phyloP scores from a whole-genome alignment of 176 grass and related monocot genomes.

The Oropetium thomaeum region DNA sequence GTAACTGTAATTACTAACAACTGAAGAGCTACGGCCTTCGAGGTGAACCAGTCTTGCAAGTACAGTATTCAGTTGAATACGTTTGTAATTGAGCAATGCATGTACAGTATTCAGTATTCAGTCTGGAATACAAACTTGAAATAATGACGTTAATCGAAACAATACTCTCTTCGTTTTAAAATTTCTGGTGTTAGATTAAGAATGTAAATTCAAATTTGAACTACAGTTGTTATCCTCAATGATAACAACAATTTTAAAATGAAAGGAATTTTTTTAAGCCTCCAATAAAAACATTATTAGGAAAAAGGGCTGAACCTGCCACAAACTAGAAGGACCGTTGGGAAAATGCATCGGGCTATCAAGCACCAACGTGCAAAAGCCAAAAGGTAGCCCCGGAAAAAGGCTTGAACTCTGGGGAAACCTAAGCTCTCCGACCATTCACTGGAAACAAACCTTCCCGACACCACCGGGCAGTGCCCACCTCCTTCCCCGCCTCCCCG shows the following conservation, averaged over 20 bases:
- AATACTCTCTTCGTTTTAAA: too few species aligned
- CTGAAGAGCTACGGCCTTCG: background rate
- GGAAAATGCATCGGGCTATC: background rate
- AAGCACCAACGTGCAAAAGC: conserved; percentile 1
- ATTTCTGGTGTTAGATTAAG: too few species aligned
- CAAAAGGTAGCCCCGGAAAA: background rate
- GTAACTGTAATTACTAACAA: background rate
- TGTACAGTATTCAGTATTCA: too few species aligned
- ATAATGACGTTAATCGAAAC: too few species aligned
- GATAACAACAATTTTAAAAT: too few species aligned
- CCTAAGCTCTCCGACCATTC: background rate
- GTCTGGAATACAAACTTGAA: too few species aligned
- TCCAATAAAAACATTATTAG: too few species aligned
- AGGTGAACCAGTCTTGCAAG: background rate
- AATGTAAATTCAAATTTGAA: too few species aligned
- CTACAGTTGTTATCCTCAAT: too few species aligned
- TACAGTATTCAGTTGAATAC: background rate
- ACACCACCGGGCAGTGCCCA: background rate
- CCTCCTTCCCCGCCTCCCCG: background rate
- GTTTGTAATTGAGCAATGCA: too few species aligned
- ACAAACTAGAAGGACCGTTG: background rate
- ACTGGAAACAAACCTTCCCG: background rate
- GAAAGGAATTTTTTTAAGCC: too few species aligned
- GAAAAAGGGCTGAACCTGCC: background rate
- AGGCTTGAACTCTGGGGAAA: background rate